phyloP scores from a whole-genome alignment of 2,329 filamentous ascomycete species.

The Ceratocystis alfenasii region DNA sequence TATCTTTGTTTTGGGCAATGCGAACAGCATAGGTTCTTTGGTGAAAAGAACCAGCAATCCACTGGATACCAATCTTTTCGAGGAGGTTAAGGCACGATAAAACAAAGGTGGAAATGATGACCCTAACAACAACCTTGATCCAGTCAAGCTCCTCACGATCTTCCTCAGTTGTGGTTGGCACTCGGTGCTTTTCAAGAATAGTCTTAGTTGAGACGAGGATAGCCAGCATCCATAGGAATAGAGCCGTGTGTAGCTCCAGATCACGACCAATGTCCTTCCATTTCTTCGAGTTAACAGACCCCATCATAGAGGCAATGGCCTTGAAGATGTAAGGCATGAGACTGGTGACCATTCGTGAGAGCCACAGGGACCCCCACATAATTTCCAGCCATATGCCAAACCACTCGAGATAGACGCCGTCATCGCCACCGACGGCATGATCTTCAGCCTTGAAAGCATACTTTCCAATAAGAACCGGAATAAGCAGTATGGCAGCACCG shows the following conservation, averaged over 20 bases:
- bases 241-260: conserved; percentile 69
- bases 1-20: conserved; percentile 86
- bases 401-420: conserved; percentile 72
- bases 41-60: conserved; percentile 90
- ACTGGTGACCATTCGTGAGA: conserved; percentile 45
- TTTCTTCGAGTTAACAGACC: conserved; percentile 78
- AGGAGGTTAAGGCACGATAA: conserved; percentile 67
- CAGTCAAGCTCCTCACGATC: conserved; percentile 48
- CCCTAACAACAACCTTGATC: conserved; percentile 71
- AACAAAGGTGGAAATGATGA: conserved; percentile 76
- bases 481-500: conserved; percentile 34
- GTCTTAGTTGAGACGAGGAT: conserved; percentile 77
- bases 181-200: conserved; percentile 48
- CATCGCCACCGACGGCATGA: conserved; percentile 48
- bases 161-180: conserved; percentile 27
- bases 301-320: conserved; percentile 55
- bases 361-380: conserved; percentile 85
- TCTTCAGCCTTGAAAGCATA: conserved; percentile 31
- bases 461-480: conserved; percentile 37
- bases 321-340: conserved; percentile 39
- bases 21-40: conserved; percentile 78
- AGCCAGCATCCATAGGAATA: conserved; percentile 88
- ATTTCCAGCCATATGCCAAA: conserved; percentile 94
- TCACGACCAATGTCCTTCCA: conserved; percentile 82
- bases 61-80: conserved; percentile 88